phyloP scores from a whole-genome alignment of 306 rosid species.

The Ormosia semicastrata region DNA sequence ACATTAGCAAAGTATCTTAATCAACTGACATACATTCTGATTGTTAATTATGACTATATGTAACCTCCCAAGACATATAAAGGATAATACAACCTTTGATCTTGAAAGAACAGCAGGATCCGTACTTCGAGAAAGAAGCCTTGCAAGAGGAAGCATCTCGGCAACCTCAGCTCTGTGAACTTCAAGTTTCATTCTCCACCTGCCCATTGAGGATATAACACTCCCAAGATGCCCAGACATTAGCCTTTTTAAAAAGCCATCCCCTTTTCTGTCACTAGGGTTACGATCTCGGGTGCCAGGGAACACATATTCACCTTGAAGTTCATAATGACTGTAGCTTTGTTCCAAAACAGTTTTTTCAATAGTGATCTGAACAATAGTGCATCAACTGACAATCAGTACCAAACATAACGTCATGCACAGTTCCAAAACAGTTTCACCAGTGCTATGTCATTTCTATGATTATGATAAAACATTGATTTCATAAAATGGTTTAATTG shows the following conservation, averaged over 20 bases:
- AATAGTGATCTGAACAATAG: conserved; percentile 69
- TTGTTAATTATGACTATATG: background rate
- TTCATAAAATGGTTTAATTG: background rate
- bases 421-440: conserved; percentile 4
- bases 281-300: conserved; percentile 69
- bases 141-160: conserved; percentile 97
- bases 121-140: conserved; percentile 79
- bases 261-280: conserved; percentile 53
- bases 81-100: conserved; percentile 73
- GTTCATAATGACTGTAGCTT: conserved; percentile 84
- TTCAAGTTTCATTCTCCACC: conserved; percentile 97
- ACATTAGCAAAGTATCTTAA: conserved; percentile 8
- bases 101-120: conserved; percentile 86
- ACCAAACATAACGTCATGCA: background rate
- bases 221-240: conserved; percentile 79
- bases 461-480: background rate
- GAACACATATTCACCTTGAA: conserved; percentile 95
- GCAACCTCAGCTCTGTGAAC: conserved; percentile 84
- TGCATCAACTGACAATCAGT: conserved; percentile 31
- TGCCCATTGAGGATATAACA: conserved; percentile 90
- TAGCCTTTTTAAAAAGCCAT: conserved; percentile 50
- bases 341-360: conserved; percentile 90
- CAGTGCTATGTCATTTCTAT: background rate
- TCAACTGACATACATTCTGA: conserved; percentile 5
- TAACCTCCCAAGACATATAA: conserved; percentile 21